Percentiles rank a stretch among this genome's conserved stretches.
These are phyloP conservation scores for Pilaira anomala DNA, from an alignment of 192 early-diverging fungal species.

Conservation along the genomic window DNA sequence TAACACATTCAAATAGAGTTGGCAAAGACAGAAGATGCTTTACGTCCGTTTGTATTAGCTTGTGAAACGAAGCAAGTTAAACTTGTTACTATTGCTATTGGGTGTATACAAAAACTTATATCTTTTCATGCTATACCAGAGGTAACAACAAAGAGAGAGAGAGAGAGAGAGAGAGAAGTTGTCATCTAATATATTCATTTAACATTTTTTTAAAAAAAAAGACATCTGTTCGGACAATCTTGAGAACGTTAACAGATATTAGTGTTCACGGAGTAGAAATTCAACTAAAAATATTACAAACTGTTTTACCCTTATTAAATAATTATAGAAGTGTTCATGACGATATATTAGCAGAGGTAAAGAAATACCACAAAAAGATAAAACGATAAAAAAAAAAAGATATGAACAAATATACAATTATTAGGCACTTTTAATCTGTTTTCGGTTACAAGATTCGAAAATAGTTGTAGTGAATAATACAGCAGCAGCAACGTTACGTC, in stretches of 20 bases:
- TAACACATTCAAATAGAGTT: constrained; percentile 47
- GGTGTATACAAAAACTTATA: constrained; percentile 78
- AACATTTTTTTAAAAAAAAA: background rate
- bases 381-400: background rate
- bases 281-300: constrained; percentile 93
- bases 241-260: constrained; percentile 70
- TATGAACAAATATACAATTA: background rate
- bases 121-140: constrained; percentile 72
- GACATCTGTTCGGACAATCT: constrained; percentile 59
- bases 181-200: background rate
- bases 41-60: constrained; percentile 83
- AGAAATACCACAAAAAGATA: background rate
- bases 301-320: constrained; percentile 81
- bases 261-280: constrained; percentile 72
- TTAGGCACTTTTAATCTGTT: constrained; percentile 78
- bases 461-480: constrained; percentile 81
- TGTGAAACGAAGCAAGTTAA: constrained; percentile 84
- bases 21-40: constrained; percentile 71
- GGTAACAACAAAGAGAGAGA: constrained; percentile 33
- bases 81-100: constrained; percentile 76
- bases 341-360: constrained; percentile 76
- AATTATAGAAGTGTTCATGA: constrained; percentile 79
- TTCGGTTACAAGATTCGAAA: constrained; percentile 80
- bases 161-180: background rate
- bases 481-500: constrained; percentile 80